Evolutionary conservation across 768 basidiomycete species (phyloP).

Genomic region (Rhizopogon roseolus): DNA sequence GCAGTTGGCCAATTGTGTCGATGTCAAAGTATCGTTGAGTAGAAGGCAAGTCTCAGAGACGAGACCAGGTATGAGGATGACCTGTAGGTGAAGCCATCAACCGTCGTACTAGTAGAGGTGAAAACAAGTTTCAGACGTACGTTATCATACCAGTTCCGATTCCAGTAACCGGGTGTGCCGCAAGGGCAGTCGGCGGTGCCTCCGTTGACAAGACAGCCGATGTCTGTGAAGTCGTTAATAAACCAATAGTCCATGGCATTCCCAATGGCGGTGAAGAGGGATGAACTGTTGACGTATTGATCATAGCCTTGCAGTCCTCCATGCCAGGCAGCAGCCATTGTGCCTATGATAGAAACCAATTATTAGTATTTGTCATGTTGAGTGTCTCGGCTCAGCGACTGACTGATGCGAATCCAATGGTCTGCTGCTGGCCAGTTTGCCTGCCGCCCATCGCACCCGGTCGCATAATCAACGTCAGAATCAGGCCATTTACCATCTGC

Average conservation of each 20-base stretch:
- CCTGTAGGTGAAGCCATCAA: conserved; percentile 23
- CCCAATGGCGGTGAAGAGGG: conserved; percentile 37
- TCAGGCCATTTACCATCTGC: conserved; percentile 54
- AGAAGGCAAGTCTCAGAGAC: conserved; percentile 56
- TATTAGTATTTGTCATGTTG: not conserved
- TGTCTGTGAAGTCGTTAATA: conserved; percentile 47
- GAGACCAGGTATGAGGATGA: conserved; percentile 56
- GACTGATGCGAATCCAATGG: conserved; percentile 55
- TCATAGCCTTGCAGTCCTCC: conserved; percentile 41
- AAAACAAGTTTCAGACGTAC: conserved; percentile 23
- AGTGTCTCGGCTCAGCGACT: conserved; percentile 9
- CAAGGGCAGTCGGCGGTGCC: conserved; percentile 54
- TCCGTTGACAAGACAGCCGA: conserved; percentile 50
- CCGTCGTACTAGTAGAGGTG: too few relatives aligned
- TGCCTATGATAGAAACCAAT: conserved; percentile 26
- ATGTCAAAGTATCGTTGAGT: conserved; percentile 41
- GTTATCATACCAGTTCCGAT: conserved; percentile 63
- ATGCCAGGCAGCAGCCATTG: conserved; percentile 54
- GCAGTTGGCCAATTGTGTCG: conserved; percentile 40
- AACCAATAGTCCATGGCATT: conserved; percentile 64
- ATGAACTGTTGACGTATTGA: conserved; percentile 36
- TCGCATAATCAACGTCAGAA: conserved; percentile 51
- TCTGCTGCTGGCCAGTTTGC: conserved; percentile 68
- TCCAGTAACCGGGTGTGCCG: conserved; percentile 47
- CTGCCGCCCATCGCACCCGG: conserved; percentile 55